A percentile compares a stretch with the other conserved stretches of the same genome.
These are phyloP conservation scores for Saturnispora gosingensis DNA, from an alignment of 805 yeast species.

Conservation along the genomic window DNA sequence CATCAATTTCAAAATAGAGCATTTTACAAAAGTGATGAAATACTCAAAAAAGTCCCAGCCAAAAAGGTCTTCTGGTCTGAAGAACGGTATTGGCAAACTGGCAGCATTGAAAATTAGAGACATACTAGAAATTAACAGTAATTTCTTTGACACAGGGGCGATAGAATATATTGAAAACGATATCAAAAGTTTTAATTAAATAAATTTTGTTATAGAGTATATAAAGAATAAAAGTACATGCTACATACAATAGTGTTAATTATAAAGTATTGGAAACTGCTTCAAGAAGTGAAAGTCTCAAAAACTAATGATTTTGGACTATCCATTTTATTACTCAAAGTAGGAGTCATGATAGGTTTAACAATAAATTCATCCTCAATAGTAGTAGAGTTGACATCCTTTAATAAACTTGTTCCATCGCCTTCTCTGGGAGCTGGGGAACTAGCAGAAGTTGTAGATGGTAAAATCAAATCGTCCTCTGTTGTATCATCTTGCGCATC, in stretches of 20 bases:
- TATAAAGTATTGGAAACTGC: neutral
- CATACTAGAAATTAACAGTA: conserved; percentile 11
- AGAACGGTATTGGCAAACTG: conserved; percentile 12
- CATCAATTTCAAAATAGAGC: conserved; percentile 14
- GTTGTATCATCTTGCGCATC: neutral
- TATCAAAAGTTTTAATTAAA: neutral
- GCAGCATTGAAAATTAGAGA: conserved; percentile 11
- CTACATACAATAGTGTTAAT: neutral
- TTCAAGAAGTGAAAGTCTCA: conserved; percentile 3
- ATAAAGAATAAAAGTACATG: neutral
- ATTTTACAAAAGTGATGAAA: conserved; percentile 16
- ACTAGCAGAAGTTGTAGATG: neutral
- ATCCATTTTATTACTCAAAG: neutral
- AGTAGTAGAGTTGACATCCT: neutral
- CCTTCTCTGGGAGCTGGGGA: neutral
- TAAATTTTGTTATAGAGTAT: neutral
- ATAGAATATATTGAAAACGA: neutral
- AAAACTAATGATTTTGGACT: conserved; percentile 6
- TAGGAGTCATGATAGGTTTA: neutral
- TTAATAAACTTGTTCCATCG: neutral
- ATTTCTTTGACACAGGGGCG: conserved; percentile 7
- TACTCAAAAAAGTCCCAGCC: conserved; percentile 5
- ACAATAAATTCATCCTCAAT: neutral
- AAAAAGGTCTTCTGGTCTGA: neutral
- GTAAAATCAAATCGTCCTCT: neutral